phyloP scores from a whole-genome alignment of 148 eudicot genomes.

The Silene conica region DNA sequence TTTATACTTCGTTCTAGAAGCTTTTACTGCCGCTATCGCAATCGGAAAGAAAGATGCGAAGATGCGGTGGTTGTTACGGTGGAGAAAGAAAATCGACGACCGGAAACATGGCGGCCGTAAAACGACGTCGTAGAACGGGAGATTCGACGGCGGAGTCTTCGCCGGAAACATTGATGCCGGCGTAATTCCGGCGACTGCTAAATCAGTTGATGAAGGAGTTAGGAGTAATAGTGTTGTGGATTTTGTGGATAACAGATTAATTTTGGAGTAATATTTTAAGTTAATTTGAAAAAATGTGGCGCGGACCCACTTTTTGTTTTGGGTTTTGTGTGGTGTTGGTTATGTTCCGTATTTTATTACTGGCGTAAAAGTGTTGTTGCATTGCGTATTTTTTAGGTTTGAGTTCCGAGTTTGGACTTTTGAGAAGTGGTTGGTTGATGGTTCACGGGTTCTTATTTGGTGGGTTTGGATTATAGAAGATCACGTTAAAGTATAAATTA shows the following conservation, averaged over 20 bases:
- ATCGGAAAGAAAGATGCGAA: constrained; percentile 23
- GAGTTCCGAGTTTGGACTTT: too few species aligned
- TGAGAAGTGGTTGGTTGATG: too few species aligned
- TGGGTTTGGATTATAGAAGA: too few species aligned
- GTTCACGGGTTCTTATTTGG: too few species aligned
- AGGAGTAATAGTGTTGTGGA: neutral
- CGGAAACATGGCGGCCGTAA: constrained; percentile 20
- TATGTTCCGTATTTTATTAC: too few species aligned
- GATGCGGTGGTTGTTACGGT: constrained; percentile 7
- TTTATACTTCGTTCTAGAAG: constrained; percentile 22
- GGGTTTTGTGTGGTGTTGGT: constrained; percentile 14
- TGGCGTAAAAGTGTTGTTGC: too few species aligned
- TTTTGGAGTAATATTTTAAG: constrained; percentile 16
- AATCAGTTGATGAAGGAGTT: neutral
- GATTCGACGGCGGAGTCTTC: constrained; percentile 16
- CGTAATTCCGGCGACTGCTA: neutral
- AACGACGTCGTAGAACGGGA: constrained; percentile 17
- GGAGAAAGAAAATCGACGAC: constrained; percentile 12
- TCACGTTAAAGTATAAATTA: too few species aligned
- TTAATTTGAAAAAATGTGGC: constrained; percentile 16
- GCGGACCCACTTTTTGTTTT: constrained; percentile 6
- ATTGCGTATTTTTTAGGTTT: too few species aligned
- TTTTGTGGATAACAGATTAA: neutral
- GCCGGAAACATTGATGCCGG: constrained; percentile 32
- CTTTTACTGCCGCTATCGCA: constrained; percentile 11